These are phyloP conservation scores for Atalantia buxifolia DNA, from an alignment of 345 rosid species.

Conservation along the genomic window DNA sequence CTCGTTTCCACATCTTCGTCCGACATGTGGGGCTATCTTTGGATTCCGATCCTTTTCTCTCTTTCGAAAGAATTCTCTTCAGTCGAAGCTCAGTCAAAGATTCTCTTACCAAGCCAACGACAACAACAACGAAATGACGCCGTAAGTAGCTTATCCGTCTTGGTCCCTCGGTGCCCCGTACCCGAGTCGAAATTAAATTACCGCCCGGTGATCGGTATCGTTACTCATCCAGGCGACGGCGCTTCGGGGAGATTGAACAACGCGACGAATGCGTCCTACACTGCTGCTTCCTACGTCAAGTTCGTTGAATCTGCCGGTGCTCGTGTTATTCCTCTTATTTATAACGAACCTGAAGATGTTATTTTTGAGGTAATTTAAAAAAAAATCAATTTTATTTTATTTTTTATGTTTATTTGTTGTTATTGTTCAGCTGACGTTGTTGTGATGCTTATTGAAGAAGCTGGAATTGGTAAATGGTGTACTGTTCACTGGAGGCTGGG, in stretches of 20 bases:
- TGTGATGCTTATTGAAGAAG: conserved; percentile 49
- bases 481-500: conserved; percentile 91
- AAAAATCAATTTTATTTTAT: too few species aligned
- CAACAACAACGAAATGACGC: not conserved
- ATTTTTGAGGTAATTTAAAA: conserved; percentile 49
- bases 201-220: conserved; percentile 75
- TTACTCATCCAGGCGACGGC: conserved; percentile 89
- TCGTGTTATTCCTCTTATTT: conserved; percentile 81
- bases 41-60: conserved; percentile 44
- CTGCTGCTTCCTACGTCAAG: conserved; percentile 88
- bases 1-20: conserved; percentile 15
- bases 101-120: conserved; percentile 48
- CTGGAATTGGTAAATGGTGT: conserved; percentile 76
- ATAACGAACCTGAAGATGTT: conserved; percentile 57
- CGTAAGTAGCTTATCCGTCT: not conserved
- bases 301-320: conserved; percentile 92
- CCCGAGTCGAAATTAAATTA: conserved; percentile 57
- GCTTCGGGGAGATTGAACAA: conserved; percentile 76
- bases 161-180: conserved; percentile 30
- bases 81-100: conserved; percentile 32
- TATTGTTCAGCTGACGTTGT: not conserved
- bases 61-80: conserved; percentile 44
- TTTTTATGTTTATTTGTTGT: too few species aligned
- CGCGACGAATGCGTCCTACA: conserved; percentile 49
- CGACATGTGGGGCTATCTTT: conserved; percentile 44